Evolutionary conservation across 371 early-diverging fungal genomes (phyloP), one percentile per base, ranked within the genome.

Genomic region (Mortierella sp.): DNA sequence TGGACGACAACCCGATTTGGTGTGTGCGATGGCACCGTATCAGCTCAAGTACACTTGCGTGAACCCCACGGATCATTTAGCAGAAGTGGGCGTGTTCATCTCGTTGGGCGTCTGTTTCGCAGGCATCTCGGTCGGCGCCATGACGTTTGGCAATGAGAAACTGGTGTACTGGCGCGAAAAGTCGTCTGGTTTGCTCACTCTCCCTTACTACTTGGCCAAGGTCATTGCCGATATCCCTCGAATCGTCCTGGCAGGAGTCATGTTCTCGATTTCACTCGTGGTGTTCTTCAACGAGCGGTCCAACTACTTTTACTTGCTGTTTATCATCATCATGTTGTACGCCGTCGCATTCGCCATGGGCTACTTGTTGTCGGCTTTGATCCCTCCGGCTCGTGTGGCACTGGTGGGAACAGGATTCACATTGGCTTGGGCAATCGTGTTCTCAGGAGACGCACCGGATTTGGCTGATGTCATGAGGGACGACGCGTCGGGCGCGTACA

Each of bases 81-180:
- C 69, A 24, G 68, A 70, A 19, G 65, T 77, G 39, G 83, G 70
- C 5, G 70, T 80, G n/a, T 84, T 84, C 29, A 67, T 71, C 47
- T 56, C 78, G 2, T 47, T 85, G 7, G 80, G 79, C 21, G 71
- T 80, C 5, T 71, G 76, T 43, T 86, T 77, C 40, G 70, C 77
- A 4, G 84, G 78, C 3, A 82, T 79, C 50, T 83, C 81, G 25
- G 78, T 64, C 24, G 82, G 78, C 10, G 41, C 79, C 13, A 65
- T 63, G 49, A 68, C 84, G 3, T 63, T 63, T 43, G 63, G 63
- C 12, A 56, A 56, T 19, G 86, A 86, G 65, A 78, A 78, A 52
- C 62, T 77, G 14, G 86, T 86, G 19, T 85, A 77, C 53, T 85
- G 85, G 85, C 79, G 86, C 9, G 85, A 87, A 17, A 72, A 84